Evolutionary conservation across 106 monocot genomes (phyloP), one percentile per base, ranked within the genome.

Genomic region (Phalaenopsis equestris): DNA sequence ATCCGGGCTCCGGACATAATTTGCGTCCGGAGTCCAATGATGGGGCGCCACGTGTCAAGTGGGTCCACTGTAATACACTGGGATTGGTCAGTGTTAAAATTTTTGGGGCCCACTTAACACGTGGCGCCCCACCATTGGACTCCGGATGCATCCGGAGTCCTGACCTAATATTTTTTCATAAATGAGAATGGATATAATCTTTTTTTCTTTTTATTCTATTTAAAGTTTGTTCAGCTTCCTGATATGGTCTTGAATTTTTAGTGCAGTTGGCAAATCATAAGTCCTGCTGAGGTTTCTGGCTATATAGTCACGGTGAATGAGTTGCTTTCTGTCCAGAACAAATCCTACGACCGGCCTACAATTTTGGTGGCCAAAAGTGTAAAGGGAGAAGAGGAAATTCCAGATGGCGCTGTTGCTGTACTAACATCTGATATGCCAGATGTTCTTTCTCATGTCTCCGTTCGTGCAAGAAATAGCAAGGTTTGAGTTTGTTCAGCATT

Each of bases 361-460:
- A 90, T 99, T 86, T 84, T 99, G 77, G 88, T 99, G 47, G 92
- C 94, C 72, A 93, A 88, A 79, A 89, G 86, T 86, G 98, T 99
- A 0, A 94, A 91, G 79, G 98, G 98, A 78, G 94, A 99, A 82
- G 98, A 99, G 73, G 98, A 99, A 87, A 93, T 99, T 87, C 98
- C 98, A 76, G 92, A 93, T 85, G 98, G 98, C 42, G 81, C 91
- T 15, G 94, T 99, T 83, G 98, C 94, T 65, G 94, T 99, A 24
- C 77, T 99, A 75, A 99, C 98, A 48, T 91, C 98, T 84, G 94
- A 99, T 82, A 95, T 94, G 98, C 98, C 98, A 45, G 98, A 99
- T 91, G 94, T 99, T 79, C 87, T 99, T 30, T 99, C 98, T 76
- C 98, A 99, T 86, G 98, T 99, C 3, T 95, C 92, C 76, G 98